Percentiles rank a stretch among this genome's conserved stretches.
Conservation (phyloP, 352 stramenopile genomes). For the Halophytophthora polymorphica region DNA sequence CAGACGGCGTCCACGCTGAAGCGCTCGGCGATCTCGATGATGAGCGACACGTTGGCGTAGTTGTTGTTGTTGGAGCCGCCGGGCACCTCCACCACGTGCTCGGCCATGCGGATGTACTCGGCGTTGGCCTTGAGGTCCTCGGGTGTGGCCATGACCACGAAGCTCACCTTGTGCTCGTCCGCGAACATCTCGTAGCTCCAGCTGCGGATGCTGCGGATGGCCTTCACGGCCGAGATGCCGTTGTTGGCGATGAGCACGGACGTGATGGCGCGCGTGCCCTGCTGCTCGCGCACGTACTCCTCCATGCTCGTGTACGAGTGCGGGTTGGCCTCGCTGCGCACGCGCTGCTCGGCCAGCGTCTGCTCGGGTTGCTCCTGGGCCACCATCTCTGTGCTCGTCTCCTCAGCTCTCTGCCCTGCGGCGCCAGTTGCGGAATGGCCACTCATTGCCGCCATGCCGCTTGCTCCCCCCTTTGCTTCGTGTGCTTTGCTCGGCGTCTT, state of each 20-base stretch:
- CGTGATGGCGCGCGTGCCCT: conserved; percentile 90
- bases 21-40: conserved; percentile 97
- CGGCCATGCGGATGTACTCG: conserved; percentile 99
- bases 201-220: conserved; percentile 97
- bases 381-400: conserved; percentile 29
- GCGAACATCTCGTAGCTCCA: conserved; percentile 99
- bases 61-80: conserved; percentile 99
- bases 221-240: conserved; percentile 99
- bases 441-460: conserved; percentile 9
- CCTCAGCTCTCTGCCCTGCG: conserved; percentile 19
- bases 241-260: conserved; percentile 99
- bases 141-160: conserved; percentile 99
- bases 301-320: conserved; percentile 87
- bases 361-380: conserved; percentile 17
- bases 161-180: conserved; percentile 92
- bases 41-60: conserved; percentile 99
- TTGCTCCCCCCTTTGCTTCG: neutral
- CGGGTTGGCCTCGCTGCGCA: conserved; percentile 59
- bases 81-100: conserved; percentile 99
- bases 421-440: conserved; percentile 41
- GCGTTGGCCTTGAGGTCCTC: conserved; percentile 99
- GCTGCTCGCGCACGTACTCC: conserved; percentile 90
- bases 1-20: conserved; percentile 97
- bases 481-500: neutral
- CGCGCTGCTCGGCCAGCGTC: conserved; percentile 9